phyloP scores from a whole-genome alignment of 2,329 filamentous ascomycete species.

The Emericellopsis cladophorae region DNA sequence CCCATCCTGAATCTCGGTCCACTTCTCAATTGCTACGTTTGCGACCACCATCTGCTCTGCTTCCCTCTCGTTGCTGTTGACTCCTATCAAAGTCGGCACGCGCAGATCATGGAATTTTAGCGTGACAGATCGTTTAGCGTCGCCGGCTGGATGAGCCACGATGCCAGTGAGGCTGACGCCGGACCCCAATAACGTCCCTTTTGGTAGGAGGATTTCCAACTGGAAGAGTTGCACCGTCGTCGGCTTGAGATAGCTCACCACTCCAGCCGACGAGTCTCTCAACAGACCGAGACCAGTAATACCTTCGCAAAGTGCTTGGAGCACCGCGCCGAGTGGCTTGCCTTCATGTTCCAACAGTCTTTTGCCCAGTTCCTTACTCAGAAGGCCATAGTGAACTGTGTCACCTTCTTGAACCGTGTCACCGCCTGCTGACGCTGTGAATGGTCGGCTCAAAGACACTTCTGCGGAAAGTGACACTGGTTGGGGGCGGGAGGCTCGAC shows the following conservation, averaged over 20 bases:
- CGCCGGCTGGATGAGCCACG: slow-evolving; percentile 10
- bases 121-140: neutral
- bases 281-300: too few species aligned
- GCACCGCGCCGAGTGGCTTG: neutral
- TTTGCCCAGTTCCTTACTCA: slow-evolving; percentile 52
- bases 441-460: slow-evolving; percentile 41
- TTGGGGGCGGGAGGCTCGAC: slow-evolving; percentile 43
- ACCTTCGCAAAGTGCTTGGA: neutral
- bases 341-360: slow-evolving; percentile 19
- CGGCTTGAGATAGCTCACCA: slow-evolving; percentile 14
- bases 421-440: slow-evolving; percentile 40
- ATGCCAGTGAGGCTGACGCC: slow-evolving; percentile 39
- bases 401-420: slow-evolving; percentile 50
- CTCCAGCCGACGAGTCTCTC: slow-evolving; percentile 4
- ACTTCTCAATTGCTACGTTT: slow-evolving; percentile 47
- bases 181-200: slow-evolving; percentile 54
- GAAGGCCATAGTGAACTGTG: slow-evolving; percentile 62
- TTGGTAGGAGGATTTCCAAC: slow-evolving; percentile 46
- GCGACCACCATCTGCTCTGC: slow-evolving; percentile 55
- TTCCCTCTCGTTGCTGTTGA: slow-evolving; percentile 58
- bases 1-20: slow-evolving; percentile 30
- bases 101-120: slow-evolving; percentile 44
- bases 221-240: slow-evolving; percentile 29
- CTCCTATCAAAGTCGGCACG: slow-evolving; percentile 57
- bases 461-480: slow-evolving; percentile 48